Conservation (phyloP, 371 early-diverging fungal genomes). For the Mucor irregularis region DNA sequence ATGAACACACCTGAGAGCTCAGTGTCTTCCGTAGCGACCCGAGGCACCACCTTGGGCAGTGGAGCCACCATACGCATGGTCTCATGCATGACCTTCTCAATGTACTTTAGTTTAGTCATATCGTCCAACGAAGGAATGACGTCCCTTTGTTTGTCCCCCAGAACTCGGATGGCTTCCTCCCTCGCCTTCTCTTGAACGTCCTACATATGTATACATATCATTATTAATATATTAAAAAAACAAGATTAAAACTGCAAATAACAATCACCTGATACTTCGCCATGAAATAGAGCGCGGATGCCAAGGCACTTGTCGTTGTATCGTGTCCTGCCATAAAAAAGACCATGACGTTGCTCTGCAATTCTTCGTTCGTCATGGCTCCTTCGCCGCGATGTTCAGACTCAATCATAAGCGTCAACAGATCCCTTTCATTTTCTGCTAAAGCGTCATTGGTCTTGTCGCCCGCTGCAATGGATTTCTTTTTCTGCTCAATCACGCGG, state of each 20-base stretch:
- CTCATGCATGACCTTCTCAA: constrained; percentile 41
- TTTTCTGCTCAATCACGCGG: too few relatives aligned
- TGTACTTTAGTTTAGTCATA: constrained; percentile 37
- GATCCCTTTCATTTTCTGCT: constrained; percentile 45
- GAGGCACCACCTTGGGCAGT: background rate
- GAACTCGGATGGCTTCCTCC: constrained; percentile 8
- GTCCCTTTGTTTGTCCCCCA: constrained; percentile 15
- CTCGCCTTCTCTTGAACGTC: constrained; percentile 20
- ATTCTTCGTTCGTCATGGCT: constrained; percentile 17
- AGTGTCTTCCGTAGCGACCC: constrained; percentile 35
- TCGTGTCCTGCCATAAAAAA: constrained; percentile 40
- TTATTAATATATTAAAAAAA: background rate
- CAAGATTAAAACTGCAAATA: constrained; percentile 2
- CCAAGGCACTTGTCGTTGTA: constrained; percentile 31
- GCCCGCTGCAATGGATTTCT: too few relatives aligned
- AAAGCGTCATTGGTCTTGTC: too few relatives aligned
- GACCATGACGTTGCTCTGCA: constrained; percentile 4
- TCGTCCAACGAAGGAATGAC: constrained; percentile 35
- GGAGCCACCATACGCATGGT: constrained; percentile 15
- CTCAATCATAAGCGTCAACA: constrained; percentile 38
- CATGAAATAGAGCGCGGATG: constrained; percentile 29
- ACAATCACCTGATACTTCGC: constrained; percentile 25
- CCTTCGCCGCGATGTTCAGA: constrained; percentile 23
- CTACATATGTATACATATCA: constrained; percentile 13
- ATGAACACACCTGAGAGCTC: constrained; percentile 39